These are phyloP conservation scores for Ogataea wickerhamii DNA, from an alignment of 805 yeast genomes.

Conservation along the genomic window DNA sequence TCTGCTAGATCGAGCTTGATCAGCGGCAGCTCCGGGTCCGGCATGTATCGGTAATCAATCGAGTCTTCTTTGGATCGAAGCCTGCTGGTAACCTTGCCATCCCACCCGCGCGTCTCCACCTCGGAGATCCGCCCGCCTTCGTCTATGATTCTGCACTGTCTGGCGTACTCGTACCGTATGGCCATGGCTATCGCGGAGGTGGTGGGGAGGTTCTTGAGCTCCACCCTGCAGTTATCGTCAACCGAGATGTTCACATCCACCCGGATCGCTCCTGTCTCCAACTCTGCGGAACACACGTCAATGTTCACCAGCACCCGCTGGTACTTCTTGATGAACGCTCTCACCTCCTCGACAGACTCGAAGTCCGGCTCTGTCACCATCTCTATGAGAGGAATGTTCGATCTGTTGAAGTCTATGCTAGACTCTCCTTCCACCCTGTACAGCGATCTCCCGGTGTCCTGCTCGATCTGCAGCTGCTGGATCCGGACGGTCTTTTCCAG, in stretches of 20 bases:
- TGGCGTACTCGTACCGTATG: constrained; percentile 60
- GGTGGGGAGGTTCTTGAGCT: constrained; percentile 84
- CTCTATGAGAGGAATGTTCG: constrained; percentile 84
- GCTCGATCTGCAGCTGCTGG: constrained; percentile 86
- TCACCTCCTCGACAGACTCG: constrained; percentile 59
- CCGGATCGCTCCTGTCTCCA: constrained; percentile 92
- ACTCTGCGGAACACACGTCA: constrained; percentile 79
- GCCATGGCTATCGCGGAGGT: constrained; percentile 79
- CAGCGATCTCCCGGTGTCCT: constrained; percentile 84
- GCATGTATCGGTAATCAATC: constrained; percentile 88
- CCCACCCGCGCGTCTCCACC: constrained; percentile 88
- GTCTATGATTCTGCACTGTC: constrained; percentile 58
- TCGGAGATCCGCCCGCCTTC: constrained; percentile 23
- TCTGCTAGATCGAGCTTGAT: constrained; percentile 45
- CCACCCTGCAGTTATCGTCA: constrained; percentile 69
- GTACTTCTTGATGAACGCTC: constrained; percentile 75
- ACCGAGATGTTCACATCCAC: constrained; percentile 93
- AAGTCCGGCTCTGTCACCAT: constrained; percentile 91
- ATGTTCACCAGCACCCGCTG: constrained; percentile 67
- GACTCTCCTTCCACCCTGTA: constrained; percentile 43
- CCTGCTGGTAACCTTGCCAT: constrained; percentile 64
- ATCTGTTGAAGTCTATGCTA: constrained; percentile 75
- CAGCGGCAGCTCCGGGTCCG: constrained; percentile 83
- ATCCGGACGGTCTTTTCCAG: constrained; percentile 52
- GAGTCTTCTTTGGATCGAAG: constrained; percentile 76